Conservation (phyloP, 805 yeast genomes). For the Ogataea wickerhamii region DNA sequence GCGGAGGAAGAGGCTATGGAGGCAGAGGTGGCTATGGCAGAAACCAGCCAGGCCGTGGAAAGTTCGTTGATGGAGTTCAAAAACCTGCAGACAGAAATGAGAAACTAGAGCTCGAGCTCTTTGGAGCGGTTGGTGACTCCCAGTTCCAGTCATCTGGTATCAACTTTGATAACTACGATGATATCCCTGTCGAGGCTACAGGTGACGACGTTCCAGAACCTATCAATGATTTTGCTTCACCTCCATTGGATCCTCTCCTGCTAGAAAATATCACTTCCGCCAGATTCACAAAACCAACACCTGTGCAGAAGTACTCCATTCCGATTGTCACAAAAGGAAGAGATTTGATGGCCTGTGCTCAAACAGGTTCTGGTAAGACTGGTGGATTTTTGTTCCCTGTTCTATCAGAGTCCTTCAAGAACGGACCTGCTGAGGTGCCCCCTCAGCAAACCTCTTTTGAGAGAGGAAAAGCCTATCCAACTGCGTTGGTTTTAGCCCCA, state of each 20-base stretch:
- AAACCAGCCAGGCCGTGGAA: constrained; percentile 59
- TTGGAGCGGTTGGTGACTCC: constrained; percentile 76
- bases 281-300: constrained; percentile 93
- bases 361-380: constrained; percentile 99
- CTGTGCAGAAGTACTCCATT: constrained; percentile 87
- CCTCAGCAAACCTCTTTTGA: constrained; percentile 45
- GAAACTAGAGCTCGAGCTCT: constrained; percentile 71
- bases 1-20: constrained; percentile 33
- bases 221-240: constrained; percentile 78
- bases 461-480: constrained; percentile 84
- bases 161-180: constrained; percentile 97
- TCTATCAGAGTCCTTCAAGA: constrained; percentile 80
- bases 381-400: constrained; percentile 99
- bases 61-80: constrained; percentile 84
- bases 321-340: constrained; percentile 69
- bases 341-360: constrained; percentile 92
- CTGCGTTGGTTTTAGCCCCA: constrained; percentile 95
- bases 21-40: constrained; percentile 33
- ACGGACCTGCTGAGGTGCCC: constrained; percentile 72
- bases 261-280: constrained; percentile 85
- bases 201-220: constrained; percentile 96
- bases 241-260: constrained; percentile 84
- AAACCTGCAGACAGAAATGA: constrained; percentile 73
- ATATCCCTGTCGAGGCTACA: constrained; percentile 96
- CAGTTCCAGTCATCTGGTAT: constrained; percentile 90